These are phyloP conservation scores for Podospora didyma DNA, from an alignment of 495 filamentous ascomycete genomes.

Conservation along the genomic window DNA sequence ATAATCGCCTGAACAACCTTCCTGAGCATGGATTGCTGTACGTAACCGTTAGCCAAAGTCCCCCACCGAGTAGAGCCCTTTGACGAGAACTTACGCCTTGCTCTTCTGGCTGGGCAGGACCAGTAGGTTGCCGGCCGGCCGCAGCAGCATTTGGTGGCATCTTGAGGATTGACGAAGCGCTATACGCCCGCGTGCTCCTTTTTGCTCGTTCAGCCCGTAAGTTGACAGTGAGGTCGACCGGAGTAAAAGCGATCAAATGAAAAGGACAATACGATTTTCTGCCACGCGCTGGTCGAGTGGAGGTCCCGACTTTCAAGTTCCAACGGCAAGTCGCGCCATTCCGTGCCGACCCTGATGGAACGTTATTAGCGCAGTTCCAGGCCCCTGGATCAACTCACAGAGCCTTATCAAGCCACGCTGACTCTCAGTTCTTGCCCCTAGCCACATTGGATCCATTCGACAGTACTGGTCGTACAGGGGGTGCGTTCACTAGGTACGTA, in stretches of 20 bases:
- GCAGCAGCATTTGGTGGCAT: constrained; percentile 38
- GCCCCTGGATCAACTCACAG: not conserved
- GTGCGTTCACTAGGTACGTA: too few species aligned
- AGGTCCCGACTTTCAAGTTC: too few species aligned
- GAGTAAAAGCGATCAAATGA: not conserved
- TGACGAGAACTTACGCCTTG: constrained; percentile 32
- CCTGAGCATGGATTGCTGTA: constrained; percentile 29
- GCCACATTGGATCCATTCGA: too few species aligned
- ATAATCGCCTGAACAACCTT: constrained; percentile 38
- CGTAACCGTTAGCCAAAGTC: constrained; percentile 3
- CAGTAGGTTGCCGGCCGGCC: constrained; percentile 12
- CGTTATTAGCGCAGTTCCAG: not conserved
- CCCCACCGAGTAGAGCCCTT: not conserved
- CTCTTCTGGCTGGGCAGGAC: constrained; percentile 26
- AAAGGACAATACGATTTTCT: too few species aligned
- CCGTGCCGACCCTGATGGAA: too few species aligned
- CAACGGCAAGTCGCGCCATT: too few species aligned
- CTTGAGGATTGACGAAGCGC: constrained; percentile 1
- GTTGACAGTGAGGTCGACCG: not conserved
- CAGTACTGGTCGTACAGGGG: not conserved
- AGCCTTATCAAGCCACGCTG: not conserved
- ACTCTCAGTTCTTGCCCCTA: not conserved
- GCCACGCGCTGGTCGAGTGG: too few species aligned
- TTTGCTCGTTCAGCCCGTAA: not conserved
- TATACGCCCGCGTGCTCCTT: not conserved